A percentile compares a stretch with the other conserved stretches of the same genome.
Evolutionary conservation across 1,284 basidiomycete genomes (phyloP).

Genomic region (Vanrija humicola): DNA sequence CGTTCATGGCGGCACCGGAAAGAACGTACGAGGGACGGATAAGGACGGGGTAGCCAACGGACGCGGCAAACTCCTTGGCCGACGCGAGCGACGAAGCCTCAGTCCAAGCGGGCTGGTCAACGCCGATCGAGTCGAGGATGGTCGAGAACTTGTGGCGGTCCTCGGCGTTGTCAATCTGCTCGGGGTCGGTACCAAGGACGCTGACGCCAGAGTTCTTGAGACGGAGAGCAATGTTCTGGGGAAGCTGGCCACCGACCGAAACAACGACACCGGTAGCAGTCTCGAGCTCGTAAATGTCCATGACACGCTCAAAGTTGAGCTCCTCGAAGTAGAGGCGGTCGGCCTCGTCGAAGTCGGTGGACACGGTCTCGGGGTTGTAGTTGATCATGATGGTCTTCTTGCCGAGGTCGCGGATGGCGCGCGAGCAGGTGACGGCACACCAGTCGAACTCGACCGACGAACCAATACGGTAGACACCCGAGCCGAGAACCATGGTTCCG

Average conservation of each 20-base stretch:
- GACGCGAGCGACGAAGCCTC: constrained; percentile 85
- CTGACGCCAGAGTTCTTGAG: constrained; percentile 87
- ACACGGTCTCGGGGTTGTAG: constrained; percentile 99
- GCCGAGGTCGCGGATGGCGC: constrained; percentile 85
- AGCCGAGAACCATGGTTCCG: constrained; percentile 98
- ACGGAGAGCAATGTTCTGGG: constrained; percentile 96
- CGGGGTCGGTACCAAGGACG: constrained; percentile 93
- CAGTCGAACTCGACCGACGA: constrained; percentile 99
- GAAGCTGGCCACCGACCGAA: constrained; percentile 94
- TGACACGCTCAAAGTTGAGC: constrained; percentile 93
- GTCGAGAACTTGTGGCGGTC: constrained; percentile 99
- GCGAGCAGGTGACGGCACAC: constrained; percentile 97
- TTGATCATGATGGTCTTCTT: constrained; percentile 99
- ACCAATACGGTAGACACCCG: constrained; percentile 97
- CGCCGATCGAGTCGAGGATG: constrained; percentile 87
- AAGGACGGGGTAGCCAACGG: constrained; percentile 88
- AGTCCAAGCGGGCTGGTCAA: constrained; percentile 96
- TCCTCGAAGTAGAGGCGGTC: constrained; percentile 99
- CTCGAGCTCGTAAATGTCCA: constrained; percentile 99
- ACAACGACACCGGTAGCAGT: constrained; percentile 89
- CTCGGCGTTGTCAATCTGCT: constrained; percentile 94
- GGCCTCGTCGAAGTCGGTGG: constrained; percentile 98
- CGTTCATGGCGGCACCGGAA: constrained; percentile 99
- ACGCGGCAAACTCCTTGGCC: constrained; percentile 85
- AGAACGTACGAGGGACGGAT: constrained; percentile 97